Percentiles rank a stretch among this genome's conserved stretches.
Conservation (phyloP, 768 basidiomycete genomes). For the Podaxis sp. region DNA sequence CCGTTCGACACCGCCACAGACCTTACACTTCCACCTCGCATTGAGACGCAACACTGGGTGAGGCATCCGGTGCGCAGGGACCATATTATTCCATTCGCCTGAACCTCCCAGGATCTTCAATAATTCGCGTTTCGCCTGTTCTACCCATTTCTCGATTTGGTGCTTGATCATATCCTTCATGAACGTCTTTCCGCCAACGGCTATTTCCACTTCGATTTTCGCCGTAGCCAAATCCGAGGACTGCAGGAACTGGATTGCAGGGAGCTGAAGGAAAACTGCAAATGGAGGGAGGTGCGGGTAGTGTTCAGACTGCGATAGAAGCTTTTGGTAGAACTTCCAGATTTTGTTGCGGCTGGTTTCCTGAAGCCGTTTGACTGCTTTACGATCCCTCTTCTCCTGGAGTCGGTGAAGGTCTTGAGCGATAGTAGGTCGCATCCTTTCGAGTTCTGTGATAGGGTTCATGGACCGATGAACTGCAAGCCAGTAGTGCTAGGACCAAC, state of each 20-base stretch:
- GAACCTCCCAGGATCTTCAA: constrained; percentile 43
- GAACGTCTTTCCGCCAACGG: constrained; percentile 15
- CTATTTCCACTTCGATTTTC: constrained; percentile 8
- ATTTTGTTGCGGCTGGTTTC: constrained; percentile 30
- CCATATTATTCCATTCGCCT: constrained; percentile 45
- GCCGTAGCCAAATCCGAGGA: constrained; percentile 15
- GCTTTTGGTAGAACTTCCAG: constrained; percentile 38
- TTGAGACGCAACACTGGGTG: constrained; percentile 57
- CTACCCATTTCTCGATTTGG: constrained; percentile 47
- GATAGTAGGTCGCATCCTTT: constrained; percentile 18
- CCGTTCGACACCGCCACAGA: constrained; percentile 35
- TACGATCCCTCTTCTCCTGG: constrained; percentile 19
- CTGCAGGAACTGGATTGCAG: constrained; percentile 37
- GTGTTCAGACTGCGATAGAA: constrained; percentile 30
- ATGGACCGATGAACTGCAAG: not conserved
- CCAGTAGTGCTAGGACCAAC: constrained; percentile 26
- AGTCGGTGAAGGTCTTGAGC: constrained; percentile 20
- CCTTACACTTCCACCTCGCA: constrained; percentile 54
- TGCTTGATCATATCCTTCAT: constrained; percentile 19
- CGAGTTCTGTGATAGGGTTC: constrained; percentile 17
- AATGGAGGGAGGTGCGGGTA: constrained; percentile 38
- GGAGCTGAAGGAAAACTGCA: constrained; percentile 43
- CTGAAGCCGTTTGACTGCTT: constrained; percentile 18
- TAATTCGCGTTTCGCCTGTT: constrained; percentile 38
- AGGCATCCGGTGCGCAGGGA: constrained; percentile 28